phyloP scores from a whole-genome alignment of 2,329 filamentous ascomycete species.

The Fusarium bulbicola region DNA sequence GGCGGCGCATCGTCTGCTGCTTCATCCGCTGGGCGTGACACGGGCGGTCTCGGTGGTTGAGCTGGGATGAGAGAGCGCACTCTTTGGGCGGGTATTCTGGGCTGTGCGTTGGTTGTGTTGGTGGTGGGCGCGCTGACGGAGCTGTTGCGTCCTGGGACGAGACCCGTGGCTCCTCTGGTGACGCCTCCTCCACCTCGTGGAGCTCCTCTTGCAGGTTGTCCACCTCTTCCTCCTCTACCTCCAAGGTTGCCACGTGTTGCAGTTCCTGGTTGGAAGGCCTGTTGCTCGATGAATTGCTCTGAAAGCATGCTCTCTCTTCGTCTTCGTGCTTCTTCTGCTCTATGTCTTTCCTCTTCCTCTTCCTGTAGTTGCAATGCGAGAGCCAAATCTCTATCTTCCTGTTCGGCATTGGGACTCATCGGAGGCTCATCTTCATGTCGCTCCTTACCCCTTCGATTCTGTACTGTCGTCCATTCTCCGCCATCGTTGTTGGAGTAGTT shows the following conservation, averaged over 20 bases:
- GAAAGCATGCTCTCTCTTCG: slow-evolving; percentile 74
- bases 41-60: slow-evolving; percentile 48
- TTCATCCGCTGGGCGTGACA: slow-evolving; percentile 51
- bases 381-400: slow-evolving; percentile 88
- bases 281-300: slow-evolving; percentile 75
- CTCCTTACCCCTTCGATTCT: slow-evolving; percentile 45
- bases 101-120: slow-evolving; percentile 24
- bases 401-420: slow-evolving; percentile 59
- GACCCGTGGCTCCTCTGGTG: slow-evolving; percentile 26
- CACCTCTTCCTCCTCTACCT: slow-evolving; percentile 19
- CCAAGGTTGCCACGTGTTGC: slow-evolving; percentile 37
- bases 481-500: slow-evolving; percentile 32
- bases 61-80: slow-evolving; percentile 56
- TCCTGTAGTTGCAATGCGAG: slow-evolving; percentile 93
- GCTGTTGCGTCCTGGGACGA: slow-evolving; percentile 37
- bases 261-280: slow-evolving; percentile 54
- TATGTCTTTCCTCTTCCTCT: slow-evolving; percentile 85
- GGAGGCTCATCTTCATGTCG: slow-evolving; percentile 41
- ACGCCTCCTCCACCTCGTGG: slow-evolving; percentile 30
- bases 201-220: slow-evolving; percentile 3
- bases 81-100: slow-evolving; percentile 45
- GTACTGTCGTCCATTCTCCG: slow-evolving; percentile 66
- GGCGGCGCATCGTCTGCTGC: slow-evolving; percentile 63
- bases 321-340: slow-evolving; percentile 70
- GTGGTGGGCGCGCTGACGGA: slow-evolving; percentile 36